Conservation (phyloP, 2,329 filamentous ascomycete species). For the Colletotrichum destructivum region DNA sequence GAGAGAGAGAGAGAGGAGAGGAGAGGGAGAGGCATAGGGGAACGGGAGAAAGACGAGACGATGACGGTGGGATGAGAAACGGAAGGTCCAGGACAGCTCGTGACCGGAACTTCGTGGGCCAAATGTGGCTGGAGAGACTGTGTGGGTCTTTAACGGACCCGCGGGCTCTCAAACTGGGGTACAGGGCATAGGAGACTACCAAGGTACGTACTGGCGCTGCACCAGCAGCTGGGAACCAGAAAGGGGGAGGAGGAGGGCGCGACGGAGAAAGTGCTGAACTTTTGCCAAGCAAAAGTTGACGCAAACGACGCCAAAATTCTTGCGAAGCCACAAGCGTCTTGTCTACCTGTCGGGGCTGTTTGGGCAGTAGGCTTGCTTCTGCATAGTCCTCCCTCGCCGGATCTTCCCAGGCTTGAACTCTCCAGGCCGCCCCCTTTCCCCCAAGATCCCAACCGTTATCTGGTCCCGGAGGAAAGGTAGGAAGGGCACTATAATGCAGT, state of each 20-base stretch:
- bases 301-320: conserved; percentile 15
- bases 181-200: conserved; percentile 3
- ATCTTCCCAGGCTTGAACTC: background rate
- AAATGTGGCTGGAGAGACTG: conserved; percentile 29
- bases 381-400: background rate
- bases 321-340: conserved; percentile 31
- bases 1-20: background rate
- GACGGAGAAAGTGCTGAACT: background rate
- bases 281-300: conserved; percentile 33
- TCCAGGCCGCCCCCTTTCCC: background rate
- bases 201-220: background rate
- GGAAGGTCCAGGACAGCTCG: conserved; percentile 9
- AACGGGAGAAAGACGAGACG: conserved; percentile 11
- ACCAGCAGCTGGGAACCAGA: background rate
- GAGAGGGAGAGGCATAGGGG: too few species aligned
- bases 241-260: background rate
- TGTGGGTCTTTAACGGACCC: conserved; percentile 24
- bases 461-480: conserved; percentile 28
- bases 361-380: conserved; percentile 37
- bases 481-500: conserved; percentile 10
- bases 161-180: background rate
- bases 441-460: conserved; percentile 29
- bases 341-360: conserved; percentile 14
- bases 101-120: conserved; percentile 2
- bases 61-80: conserved; percentile 25